Conservation (phyloP, 2,329 filamentous ascomycete genomes). For the Alternaria tenuissima region DNA sequence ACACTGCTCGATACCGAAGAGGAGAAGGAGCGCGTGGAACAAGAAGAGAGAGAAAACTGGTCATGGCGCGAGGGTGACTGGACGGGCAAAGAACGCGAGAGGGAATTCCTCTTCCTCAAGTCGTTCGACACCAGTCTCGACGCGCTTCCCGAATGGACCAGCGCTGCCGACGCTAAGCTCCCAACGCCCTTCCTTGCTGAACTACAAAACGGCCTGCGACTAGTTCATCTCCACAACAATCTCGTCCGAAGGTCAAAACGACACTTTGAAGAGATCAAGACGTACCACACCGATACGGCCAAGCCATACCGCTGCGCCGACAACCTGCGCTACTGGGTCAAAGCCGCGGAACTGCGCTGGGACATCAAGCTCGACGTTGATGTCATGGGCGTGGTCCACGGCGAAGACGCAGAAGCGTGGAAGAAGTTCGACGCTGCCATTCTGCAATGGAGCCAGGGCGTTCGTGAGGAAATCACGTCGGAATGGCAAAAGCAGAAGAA, state of each 20-base stretch:
- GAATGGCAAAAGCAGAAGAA: constrained; percentile 67
- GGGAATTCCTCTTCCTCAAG: constrained; percentile 81
- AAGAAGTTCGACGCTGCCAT: constrained; percentile 83
- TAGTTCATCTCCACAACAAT: constrained; percentile 90
- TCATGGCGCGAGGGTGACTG: constrained; percentile 81
- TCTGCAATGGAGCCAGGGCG: constrained; percentile 80
- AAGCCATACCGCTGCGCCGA: constrained; percentile 95
- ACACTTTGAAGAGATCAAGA: constrained; percentile 87
- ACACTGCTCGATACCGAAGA: constrained; percentile 80
- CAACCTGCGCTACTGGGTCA: constrained; percentile 94
- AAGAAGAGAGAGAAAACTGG: constrained; percentile 76
- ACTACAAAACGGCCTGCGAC: constrained; percentile 79
- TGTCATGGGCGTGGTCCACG: constrained; percentile 85
- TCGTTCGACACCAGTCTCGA: constrained; percentile 71
- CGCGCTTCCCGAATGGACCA: constrained; percentile 72
- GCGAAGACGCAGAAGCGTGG: constrained; percentile 75
- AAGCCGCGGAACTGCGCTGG: constrained; percentile 93
- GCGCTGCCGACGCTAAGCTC: constrained; percentile 62
- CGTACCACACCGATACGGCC: constrained; percentile 88
- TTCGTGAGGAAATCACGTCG: constrained; percentile 81
- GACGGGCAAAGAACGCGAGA: constrained; percentile 75
- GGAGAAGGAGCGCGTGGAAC: constrained; percentile 77
- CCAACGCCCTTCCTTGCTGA: constrained; percentile 77
- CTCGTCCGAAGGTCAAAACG: constrained; percentile 84
- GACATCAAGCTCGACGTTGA: constrained; percentile 85